Base-by-base conservation (phyloP, 129 eudicot genomes). In the Chrysanthemum seticuspe region DNA sequence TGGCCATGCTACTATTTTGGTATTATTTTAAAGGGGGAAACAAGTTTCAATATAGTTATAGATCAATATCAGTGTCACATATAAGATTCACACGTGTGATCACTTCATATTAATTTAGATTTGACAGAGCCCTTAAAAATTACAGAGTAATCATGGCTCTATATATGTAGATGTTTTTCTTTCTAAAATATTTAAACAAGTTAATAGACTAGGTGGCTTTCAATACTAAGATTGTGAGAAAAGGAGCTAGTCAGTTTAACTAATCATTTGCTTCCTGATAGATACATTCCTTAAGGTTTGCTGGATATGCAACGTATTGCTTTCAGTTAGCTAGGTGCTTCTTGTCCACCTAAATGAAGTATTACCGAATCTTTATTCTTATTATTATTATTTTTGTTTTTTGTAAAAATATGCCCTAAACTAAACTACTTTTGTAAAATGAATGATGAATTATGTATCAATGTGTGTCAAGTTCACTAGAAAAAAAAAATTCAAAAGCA, bases 251-350 rank as follows among this genome's bases (percentile, higher is more conserved):
- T 40, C 47, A 40, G 10, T 40, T 40, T 40, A 40, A 40, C 47
- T 7, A 40, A 10, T 40, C 47, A 6, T 40, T 40, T 8, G 10
- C 47, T 40, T 40, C 47, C 47, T 40, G 47, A 40, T 40, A 6
- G 47, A 40, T 7, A 40, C 47, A 40, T 40, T 40, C 10, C 57
- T 52, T 52, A 5, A n/a, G 14, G 57, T 5, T 13, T 0, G 3
- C 15, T 10, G 2, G 56, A 51, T 40, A 40, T 40, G 47, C 2
- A 40, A 40, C 47, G 7, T 40, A 40, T 7, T 40, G 47, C 47
- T 40, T 40, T 40, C 10, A 7, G 9, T 40, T 40, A 40, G 10
- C 47, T 75, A 53, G 72, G 72, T 66, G 31, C 67, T 59, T 65
- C 31, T 75, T 31, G 19, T 65, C 13, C 62, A 31, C 59, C 58